Evolutionary conservation across 176 grass and related monocot species (phyloP).

Genomic region (Aegilops tauschii): DNA sequence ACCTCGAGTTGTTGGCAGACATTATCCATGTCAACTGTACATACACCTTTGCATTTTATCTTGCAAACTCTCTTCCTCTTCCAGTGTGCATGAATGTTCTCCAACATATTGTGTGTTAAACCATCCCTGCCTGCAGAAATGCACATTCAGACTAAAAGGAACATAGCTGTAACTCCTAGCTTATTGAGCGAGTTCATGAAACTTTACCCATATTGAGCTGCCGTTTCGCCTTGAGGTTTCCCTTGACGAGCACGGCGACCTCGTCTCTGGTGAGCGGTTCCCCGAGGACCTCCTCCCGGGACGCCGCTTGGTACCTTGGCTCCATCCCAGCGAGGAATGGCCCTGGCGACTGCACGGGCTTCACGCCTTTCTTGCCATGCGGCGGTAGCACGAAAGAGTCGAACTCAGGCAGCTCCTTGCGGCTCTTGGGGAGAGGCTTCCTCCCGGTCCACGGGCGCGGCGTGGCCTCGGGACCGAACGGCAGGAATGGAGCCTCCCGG

Average conservation of each 20-base stretch:
- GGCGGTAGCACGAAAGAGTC: slow-evolving; percentile 81
- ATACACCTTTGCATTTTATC: slow-evolving; percentile 96
- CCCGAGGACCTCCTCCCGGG: slow-evolving; percentile 79
- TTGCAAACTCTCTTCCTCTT: slow-evolving; percentile 98
- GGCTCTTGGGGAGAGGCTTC: slow-evolving; percentile 76
- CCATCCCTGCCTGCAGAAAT: slow-evolving; percentile 75
- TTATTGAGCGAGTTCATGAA: neutral
- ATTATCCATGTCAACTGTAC: slow-evolving; percentile 96
- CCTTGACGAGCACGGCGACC: slow-evolving; percentile 55
- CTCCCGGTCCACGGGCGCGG: slow-evolving; percentile 83
- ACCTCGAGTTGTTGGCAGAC: slow-evolving; percentile 87
- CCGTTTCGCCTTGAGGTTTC: slow-evolving; percentile 57
- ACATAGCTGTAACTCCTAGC: neutral
- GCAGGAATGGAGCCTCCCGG: slow-evolving; percentile 67
- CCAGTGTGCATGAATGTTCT: slow-evolving; percentile 91
- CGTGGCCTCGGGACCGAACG: slow-evolving; percentile 72
- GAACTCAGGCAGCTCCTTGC: slow-evolving; percentile 83
- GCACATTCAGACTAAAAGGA: neutral
- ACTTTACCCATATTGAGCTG: slow-evolving; percentile 83
- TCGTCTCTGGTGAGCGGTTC: slow-evolving; percentile 76
- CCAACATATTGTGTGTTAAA: slow-evolving; percentile 95
- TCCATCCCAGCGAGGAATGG: slow-evolving; percentile 70
- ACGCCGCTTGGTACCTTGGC: slow-evolving; percentile 59
- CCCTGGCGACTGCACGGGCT: slow-evolving; percentile 76
- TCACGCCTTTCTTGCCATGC: slow-evolving; percentile 80